phyloP scores from a whole-genome alignment of 2,329 filamentous ascomycete genomes.

The Colletotrichum sp. region DNA sequence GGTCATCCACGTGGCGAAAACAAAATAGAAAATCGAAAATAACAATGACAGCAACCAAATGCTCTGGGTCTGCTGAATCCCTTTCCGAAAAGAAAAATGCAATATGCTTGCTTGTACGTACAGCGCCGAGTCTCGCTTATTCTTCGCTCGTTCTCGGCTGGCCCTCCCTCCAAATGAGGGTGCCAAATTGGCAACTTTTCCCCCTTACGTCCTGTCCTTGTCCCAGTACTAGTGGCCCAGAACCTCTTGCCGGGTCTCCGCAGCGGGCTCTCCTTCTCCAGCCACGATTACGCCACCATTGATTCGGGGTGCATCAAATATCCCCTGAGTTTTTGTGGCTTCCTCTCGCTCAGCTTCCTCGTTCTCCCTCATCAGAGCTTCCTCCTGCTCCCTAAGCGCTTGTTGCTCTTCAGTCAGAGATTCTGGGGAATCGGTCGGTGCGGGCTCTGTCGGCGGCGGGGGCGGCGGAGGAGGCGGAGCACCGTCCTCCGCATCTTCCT shows the following conservation, averaged over 20 bases:
- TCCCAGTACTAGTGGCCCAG: constrained; percentile 17
- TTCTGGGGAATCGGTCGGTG: constrained; percentile 31
- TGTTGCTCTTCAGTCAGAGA: constrained; percentile 45
- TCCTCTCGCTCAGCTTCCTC: constrained; percentile 55
- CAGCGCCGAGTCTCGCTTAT: constrained; percentile 6
- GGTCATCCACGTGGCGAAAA: constrained; percentile 9
- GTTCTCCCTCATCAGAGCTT: constrained; percentile 55
- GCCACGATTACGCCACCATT: constrained; percentile 6
- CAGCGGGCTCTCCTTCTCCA: neutral
- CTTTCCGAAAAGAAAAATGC: constrained; percentile 8
- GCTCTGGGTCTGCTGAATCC: constrained; percentile 14
- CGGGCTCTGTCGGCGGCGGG: constrained; percentile 38
- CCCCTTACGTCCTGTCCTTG: neutral
- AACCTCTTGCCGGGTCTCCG: constrained; percentile 17
- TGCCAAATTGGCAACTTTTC: neutral
- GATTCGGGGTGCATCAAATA: neutral
- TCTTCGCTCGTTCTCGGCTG: neutral
- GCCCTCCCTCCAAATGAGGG: neutral
- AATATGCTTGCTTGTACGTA: constrained; percentile 19
- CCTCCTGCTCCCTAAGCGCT: constrained; percentile 53
- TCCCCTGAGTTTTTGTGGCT: constrained; percentile 1
- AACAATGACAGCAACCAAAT: neutral
- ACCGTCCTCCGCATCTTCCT: constrained; percentile 41
- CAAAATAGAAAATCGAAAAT: neutral
- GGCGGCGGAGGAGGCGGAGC: constrained; percentile 54